These are phyloP conservation scores for Neurospora sp. DNA, from an alignment of 2,329 filamentous ascomycete genomes.

Conservation along the genomic window DNA sequence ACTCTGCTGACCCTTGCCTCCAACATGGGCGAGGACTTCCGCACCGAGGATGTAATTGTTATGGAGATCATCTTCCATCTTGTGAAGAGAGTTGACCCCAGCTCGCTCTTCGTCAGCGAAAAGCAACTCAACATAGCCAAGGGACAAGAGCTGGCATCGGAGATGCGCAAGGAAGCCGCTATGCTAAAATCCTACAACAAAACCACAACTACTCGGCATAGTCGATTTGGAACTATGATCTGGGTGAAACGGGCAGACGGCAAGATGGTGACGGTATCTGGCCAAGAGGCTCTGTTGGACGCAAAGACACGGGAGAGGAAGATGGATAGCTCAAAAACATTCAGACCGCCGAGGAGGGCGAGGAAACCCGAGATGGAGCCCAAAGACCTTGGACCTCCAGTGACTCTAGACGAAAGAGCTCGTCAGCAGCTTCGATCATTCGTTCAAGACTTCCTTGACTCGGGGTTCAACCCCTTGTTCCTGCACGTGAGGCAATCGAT, in stretches of 20 bases:
- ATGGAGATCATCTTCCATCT: slow-evolving; percentile 90
- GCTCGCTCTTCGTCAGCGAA: slow-evolving; percentile 78
- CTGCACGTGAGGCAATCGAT: slow-evolving; percentile 78
- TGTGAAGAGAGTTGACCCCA: slow-evolving; percentile 77
- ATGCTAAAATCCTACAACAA: slow-evolving; percentile 70
- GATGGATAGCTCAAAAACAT: slow-evolving; percentile 86
- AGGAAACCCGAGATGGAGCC: slow-evolving; percentile 52
- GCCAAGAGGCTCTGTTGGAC: slow-evolving; percentile 73
- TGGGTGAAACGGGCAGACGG: slow-evolving; percentile 86
- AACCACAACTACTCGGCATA: slow-evolving; percentile 76
- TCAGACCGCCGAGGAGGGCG: slow-evolving; percentile 64
- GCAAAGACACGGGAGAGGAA: slow-evolving; percentile 66
- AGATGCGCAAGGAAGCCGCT: slow-evolving; percentile 76
- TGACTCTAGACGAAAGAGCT: slow-evolving; percentile 61
- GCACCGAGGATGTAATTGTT: slow-evolving; percentile 75
- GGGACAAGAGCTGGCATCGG: slow-evolving; percentile 59
- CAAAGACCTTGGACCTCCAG: slow-evolving; percentile 66
- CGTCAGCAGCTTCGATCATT: slow-evolving; percentile 69
- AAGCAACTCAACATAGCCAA: slow-evolving; percentile 58
- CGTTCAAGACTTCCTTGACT: slow-evolving; percentile 88
- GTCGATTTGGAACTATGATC: slow-evolving; percentile 92
- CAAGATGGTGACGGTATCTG: slow-evolving; percentile 77
- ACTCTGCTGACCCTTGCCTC: slow-evolving; percentile 79
- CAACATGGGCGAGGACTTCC: slow-evolving; percentile 89
- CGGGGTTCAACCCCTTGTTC: slow-evolving; percentile 89